Evolutionary conservation across 257 asterid genomes (phyloP).

Genomic region (Solanum pennellii): DNA sequence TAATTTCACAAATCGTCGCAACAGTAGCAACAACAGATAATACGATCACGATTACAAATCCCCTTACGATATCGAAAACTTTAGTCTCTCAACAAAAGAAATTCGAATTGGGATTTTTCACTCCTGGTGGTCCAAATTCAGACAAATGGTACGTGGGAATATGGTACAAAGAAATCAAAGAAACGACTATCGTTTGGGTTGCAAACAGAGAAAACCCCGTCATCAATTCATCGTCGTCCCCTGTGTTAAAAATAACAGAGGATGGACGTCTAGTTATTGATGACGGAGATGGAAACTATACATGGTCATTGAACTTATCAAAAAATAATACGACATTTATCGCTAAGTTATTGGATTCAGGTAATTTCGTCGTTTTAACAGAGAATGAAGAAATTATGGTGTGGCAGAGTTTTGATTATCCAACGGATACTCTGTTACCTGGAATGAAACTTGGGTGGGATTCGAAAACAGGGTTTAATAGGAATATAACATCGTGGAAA

Average conservation of each 20-base stretch:
- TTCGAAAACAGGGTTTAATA: slow-evolving; percentile 31
- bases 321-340: not conserved
- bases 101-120: slow-evolving; percentile 13
- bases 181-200: slow-evolving; percentile 11
- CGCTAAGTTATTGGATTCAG: slow-evolving; percentile 11
- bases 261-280: slow-evolving; percentile 5
- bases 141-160: slow-evolving; percentile 12
- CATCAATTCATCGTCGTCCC: not conserved
- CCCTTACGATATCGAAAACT: slow-evolving; percentile 7
- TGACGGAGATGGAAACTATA: not conserved
- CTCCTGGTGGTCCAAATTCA: slow-evolving; percentile 3
- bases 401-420: slow-evolving; percentile 73
- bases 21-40: not conserved
- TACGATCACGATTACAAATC: slow-evolving; percentile 7
- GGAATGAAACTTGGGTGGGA: slow-evolving; percentile 85
- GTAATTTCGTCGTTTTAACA: slow-evolving; percentile 24
- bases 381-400: slow-evolving; percentile 11
- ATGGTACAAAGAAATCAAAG: slow-evolving; percentile 5
- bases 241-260: not conserved
- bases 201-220: slow-evolving; percentile 5
- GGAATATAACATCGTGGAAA: slow-evolving; percentile 59
- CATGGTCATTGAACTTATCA: not conserved
- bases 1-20: not conserved
- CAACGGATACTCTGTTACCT: slow-evolving; percentile 53
- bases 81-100: slow-evolving; percentile 1